phyloP scores from a whole-genome alignment of 2,329 filamentous ascomycete species.

The Coniella vitis region DNA sequence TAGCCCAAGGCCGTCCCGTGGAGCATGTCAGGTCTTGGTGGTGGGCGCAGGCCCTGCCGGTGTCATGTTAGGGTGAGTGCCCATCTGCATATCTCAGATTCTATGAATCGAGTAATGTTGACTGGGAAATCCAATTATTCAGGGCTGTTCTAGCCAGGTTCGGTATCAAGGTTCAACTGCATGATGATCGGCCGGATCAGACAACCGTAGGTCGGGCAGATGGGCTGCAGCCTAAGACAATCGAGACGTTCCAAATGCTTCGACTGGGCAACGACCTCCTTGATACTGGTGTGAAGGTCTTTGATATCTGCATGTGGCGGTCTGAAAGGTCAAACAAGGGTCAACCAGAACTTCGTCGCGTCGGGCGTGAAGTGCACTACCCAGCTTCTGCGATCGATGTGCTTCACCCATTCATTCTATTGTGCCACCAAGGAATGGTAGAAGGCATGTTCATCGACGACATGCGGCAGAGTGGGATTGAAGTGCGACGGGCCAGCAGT shows the following conservation, averaged over 20 bases:
- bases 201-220: slow-evolving; percentile 63
- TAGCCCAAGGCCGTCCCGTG: neutral
- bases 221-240: slow-evolving; percentile 64
- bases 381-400: slow-evolving; percentile 24
- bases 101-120: slow-evolving; percentile 27
- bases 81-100: slow-evolving; percentile 7
- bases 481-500: slow-evolving; percentile 32
- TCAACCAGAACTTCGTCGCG: slow-evolving; percentile 45
- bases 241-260: slow-evolving; percentile 63
- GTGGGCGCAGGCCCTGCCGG: slow-evolving; percentile 51
- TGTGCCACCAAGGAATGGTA: slow-evolving; percentile 52
- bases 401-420: slow-evolving; percentile 26
- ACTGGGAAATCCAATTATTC: slow-evolving; percentile 40
- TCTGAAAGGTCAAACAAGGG: slow-evolving; percentile 32
- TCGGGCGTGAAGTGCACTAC: slow-evolving; percentile 34
- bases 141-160: slow-evolving; percentile 52
- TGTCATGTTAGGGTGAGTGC: slow-evolving; percentile 42
- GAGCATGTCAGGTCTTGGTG: slow-evolving; percentile 33
- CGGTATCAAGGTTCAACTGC: slow-evolving; percentile 56
- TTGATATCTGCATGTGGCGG: slow-evolving; percentile 65
- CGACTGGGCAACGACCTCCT: slow-evolving; percentile 55
- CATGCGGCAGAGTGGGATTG: slow-evolving; percentile 41
- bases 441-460: slow-evolving; percentile 52
- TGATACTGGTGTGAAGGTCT: slow-evolving; percentile 55
- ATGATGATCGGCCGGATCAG: slow-evolving; percentile 62